phyloP scores from a whole-genome alignment of 495 filamentous ascomycete species.

The Podospora comata region DNA sequence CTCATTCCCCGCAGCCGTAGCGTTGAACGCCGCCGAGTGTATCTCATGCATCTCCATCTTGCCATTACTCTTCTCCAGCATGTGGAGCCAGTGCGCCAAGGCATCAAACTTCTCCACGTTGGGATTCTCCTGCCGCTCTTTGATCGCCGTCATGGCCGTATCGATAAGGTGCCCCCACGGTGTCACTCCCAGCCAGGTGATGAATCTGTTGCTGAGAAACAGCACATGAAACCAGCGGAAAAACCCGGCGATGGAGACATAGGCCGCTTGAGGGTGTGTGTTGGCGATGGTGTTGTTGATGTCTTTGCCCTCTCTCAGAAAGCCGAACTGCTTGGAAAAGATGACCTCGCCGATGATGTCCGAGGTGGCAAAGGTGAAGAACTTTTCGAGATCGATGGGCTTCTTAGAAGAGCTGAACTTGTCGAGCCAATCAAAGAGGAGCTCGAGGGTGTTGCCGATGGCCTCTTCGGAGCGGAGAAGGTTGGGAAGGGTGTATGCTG shows the following conservation, averaged over 20 bases:
- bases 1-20: constrained; percentile 46
- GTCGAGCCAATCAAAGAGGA: constrained; percentile 36
- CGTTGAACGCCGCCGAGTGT: constrained; percentile 38
- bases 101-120: constrained; percentile 40
- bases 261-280: constrained; percentile 18
- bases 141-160: constrained; percentile 42
- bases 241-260: constrained; percentile 42
- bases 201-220: constrained; percentile 42
- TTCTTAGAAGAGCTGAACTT: constrained; percentile 24
- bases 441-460: constrained; percentile 36
- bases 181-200: constrained; percentile 41
- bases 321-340: constrained; percentile 41
- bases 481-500: constrained; percentile 43
- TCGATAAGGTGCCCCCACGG: constrained; percentile 47
- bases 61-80: constrained; percentile 37
- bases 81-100: constrained; percentile 45
- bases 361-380: constrained; percentile 42
- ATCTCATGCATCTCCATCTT: constrained; percentile 43
- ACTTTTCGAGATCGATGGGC: constrained; percentile 35
- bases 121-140: constrained; percentile 37
- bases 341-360: constrained; percentile 36
- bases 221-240: constrained; percentile 37
- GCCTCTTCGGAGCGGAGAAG: constrained; percentile 42
- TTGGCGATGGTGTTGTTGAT: constrained; percentile 42
- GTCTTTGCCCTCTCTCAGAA: constrained; percentile 41